Evolutionary conservation across 2,329 filamentous ascomycete genomes (phyloP).

Genomic region (Phialophora chinensis): DNA sequence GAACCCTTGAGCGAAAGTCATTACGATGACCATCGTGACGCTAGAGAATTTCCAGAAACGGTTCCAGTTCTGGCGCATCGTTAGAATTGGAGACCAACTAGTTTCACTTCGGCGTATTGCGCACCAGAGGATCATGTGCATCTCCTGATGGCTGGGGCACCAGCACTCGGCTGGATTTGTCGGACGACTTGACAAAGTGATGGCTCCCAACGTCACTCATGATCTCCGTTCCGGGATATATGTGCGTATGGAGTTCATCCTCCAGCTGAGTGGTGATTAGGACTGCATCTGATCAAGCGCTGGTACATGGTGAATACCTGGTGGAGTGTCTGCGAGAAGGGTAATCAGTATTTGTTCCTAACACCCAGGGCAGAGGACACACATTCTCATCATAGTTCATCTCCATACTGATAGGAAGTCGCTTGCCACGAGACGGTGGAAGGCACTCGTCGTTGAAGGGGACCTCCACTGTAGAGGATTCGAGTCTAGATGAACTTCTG

Average conservation of each 20-base stretch:
- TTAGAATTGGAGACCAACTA: not conserved
- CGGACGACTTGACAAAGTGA: slow-evolving; percentile 64
- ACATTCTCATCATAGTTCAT: slow-evolving; percentile 55
- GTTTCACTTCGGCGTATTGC: not conserved
- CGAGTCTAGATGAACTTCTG: not conserved
- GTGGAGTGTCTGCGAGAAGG: slow-evolving; percentile 5
- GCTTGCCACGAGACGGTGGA: not conserved
- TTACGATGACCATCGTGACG: slow-evolving; percentile 44
- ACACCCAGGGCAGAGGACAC: slow-evolving; percentile 22
- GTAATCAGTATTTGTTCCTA: slow-evolving; percentile 1
- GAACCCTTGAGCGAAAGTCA: slow-evolving; percentile 13
- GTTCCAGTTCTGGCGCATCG: slow-evolving; percentile 53
- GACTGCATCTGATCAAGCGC: not conserved
- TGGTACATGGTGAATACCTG: not conserved
- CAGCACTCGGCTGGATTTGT: slow-evolving; percentile 47
- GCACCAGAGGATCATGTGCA: slow-evolving; percentile 48
- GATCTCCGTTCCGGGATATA: slow-evolving; percentile 58
- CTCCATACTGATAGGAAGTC: slow-evolving; percentile 49
- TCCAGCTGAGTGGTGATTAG: slow-evolving; percentile 11
- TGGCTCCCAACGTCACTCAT: slow-evolving; percentile 66
- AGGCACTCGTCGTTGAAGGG: not conserved
- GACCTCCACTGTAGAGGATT: not conserved
- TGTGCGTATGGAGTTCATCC: slow-evolving; percentile 53
- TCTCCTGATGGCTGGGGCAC: slow-evolving; percentile 51
- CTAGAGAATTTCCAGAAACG: slow-evolving; percentile 54